Base-by-base conservation (phyloP, 2,329 filamentous ascomycete genomes). In the Thelonectria blattea region DNA sequence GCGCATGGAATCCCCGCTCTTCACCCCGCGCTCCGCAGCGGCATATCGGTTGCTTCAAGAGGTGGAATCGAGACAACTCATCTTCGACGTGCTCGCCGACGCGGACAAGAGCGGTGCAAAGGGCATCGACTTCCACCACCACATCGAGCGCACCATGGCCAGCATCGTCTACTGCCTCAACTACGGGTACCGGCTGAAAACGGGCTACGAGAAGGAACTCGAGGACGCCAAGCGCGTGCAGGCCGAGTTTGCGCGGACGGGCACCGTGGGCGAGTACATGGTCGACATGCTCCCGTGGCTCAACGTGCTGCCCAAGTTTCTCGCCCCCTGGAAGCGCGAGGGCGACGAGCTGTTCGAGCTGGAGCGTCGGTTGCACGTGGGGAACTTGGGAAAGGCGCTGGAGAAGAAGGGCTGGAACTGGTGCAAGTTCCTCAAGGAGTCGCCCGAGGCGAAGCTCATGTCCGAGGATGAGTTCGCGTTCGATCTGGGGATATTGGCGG, bases 11-110 rank as follows among this genome's bases (percentile, higher is more conserved):
- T 74, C 68, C 17, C 75, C 73, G 15, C 69, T 76, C 15, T 73
- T 78, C 0, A 71, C 64, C 3, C 47, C 61, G 0, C 66, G 62
- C 60, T 74, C 69, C 41, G 74, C 52, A 48, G 66, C 66, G 2
- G 73, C 72, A 0, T 83, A 82, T 57, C 71, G 71, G 15, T 69
- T 73, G 0, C 63, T 83, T 0, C 80, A 82, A 62, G 78, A 81
- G 10, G 71, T 82, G 6, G 81, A 83, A 62, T 78, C 76, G 27
- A 78, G 74, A 54, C 79, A 82, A 52, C 63, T 82, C 1, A 60
- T 83, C 1, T 71, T 70, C 15, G 78, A 82, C 12, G 65, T 83
- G 0, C 61, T 83, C 1, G 55, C 71, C 50, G 70, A 71, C 17
- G 48, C 32, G 6, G 32, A 53, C 8, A 32, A 52, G 10, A 17